Conservation (phyloP, 345 rosid genomes). For the Eucalyptus camaldulensis region DNA sequence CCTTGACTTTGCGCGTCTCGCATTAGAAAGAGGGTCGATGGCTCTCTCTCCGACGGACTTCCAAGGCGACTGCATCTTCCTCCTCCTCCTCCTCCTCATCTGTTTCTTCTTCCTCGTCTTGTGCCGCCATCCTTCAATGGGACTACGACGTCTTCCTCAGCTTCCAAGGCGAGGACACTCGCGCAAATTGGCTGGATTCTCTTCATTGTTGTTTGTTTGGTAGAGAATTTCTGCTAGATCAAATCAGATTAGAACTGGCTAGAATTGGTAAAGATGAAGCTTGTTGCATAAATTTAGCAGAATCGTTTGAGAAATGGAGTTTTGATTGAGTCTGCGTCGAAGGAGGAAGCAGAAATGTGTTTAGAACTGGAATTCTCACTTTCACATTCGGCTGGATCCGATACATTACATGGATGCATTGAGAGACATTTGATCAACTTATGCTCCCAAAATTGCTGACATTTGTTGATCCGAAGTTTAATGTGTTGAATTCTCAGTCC, state of each 20-base stretch:
- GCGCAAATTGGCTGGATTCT: background rate
- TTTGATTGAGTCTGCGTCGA: background rate
- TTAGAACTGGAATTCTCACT: background rate
- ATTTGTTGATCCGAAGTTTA: background rate
- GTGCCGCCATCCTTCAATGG: background rate
- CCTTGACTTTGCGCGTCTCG: background rate
- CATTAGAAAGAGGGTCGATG: background rate
- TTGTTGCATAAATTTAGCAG: background rate
- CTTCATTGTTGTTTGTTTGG: background rate
- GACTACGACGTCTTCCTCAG: conserved; percentile 19
- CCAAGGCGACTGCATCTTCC: background rate
- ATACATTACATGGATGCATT: too few species aligned
- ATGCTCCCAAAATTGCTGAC: background rate
- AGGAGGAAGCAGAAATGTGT: background rate
- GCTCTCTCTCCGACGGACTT: background rate
- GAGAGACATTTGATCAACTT: too few species aligned
- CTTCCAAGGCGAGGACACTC: conserved; percentile 13
- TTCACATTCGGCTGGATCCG: background rate
- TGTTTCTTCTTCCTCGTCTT: background rate
- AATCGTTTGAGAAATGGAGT: background rate
- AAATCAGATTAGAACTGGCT: background rate
- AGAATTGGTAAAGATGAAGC: background rate
- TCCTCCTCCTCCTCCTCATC: background rate
- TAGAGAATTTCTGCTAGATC: background rate
- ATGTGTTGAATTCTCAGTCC: too few species aligned